Evolutionary conservation across 495 filamentous ascomycete genomes (phyloP).

Genomic region (Aspergillus heteromorphus): DNA sequence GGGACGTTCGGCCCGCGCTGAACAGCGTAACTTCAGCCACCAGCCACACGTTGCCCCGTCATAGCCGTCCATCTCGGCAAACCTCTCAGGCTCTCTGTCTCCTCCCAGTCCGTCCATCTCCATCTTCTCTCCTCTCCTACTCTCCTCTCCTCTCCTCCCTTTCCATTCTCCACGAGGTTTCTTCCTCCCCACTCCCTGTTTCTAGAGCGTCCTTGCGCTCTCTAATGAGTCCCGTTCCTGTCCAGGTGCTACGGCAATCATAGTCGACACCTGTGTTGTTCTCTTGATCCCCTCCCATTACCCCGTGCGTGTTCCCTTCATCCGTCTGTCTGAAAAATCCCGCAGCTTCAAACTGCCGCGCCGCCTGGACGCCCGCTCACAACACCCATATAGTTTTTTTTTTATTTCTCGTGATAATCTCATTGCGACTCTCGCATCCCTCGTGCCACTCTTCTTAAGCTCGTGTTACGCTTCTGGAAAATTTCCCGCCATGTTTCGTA

Average conservation of each 20-base stretch:
- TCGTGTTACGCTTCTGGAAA: conserved; percentile 17
- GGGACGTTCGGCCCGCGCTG: conserved; percentile 16
- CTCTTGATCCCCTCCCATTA: conserved; percentile 15
- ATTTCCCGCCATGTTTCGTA: conserved; percentile 43
- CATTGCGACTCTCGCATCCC: neutral
- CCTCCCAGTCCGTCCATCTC: conserved; percentile 10
- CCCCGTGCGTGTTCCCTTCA: conserved; percentile 26
- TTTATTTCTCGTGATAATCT: neutral
- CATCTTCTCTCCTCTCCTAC: conserved; percentile 4
- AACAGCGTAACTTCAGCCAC: too few species aligned
- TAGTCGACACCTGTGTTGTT: conserved; percentile 42
- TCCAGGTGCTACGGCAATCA: conserved; percentile 44
- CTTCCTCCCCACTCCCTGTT: conserved; percentile 14
- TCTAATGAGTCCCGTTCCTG: conserved; percentile 42
- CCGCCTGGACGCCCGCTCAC: neutral
- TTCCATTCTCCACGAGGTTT: neutral
- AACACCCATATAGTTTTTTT: conserved; percentile 1
- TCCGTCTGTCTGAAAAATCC: conserved; percentile 29
- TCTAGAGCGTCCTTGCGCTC: conserved; percentile 32
- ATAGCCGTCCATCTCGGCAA: conserved; percentile 23
- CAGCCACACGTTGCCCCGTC: conserved; percentile 16
- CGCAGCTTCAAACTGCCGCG: conserved; percentile 17
- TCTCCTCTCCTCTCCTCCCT: conserved; percentile 3
- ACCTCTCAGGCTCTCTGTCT: conserved; percentile 13
- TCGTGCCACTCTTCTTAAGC: neutral